A percentile compares a stretch with the other conserved stretches of the same genome.
Conservation (phyloP, 2,329 filamentous ascomycete genomes). For the Penicillium sp. region DNA sequence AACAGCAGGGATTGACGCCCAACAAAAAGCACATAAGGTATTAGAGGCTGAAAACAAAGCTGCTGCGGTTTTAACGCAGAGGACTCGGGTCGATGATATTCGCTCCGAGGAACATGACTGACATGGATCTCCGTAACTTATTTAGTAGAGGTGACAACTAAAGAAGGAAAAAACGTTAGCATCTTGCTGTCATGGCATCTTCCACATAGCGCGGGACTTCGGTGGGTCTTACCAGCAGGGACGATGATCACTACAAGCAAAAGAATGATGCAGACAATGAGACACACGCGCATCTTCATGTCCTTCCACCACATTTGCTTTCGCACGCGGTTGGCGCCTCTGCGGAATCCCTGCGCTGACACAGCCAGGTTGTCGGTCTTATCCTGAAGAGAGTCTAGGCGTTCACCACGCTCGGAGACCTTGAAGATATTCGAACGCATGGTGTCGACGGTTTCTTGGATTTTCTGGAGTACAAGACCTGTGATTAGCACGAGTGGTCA, state of each 20-base stretch:
- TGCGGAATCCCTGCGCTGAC: constrained; percentile 93
- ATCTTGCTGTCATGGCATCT: constrained; percentile 1
- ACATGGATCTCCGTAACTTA: constrained; percentile 37
- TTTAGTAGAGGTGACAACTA: constrained; percentile 52
- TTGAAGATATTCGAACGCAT: constrained; percentile 99
- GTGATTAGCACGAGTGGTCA: constrained; percentile 27
- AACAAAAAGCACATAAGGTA: constrained; percentile 42
- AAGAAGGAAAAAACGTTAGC: constrained; percentile 22
- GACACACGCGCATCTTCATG: constrained; percentile 99
- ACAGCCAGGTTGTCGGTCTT: constrained; percentile 92
- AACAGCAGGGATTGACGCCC: constrained; percentile 39
- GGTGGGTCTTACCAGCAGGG: constrained; percentile 72
- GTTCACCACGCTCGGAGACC: constrained; percentile 89
- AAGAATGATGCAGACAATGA: constrained; percentile 88
- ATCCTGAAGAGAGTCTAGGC: constrained; percentile 84
- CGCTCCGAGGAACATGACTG: constrained; percentile 34
- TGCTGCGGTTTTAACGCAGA: constrained; percentile 35
- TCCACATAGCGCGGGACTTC: not conserved
- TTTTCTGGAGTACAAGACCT: constrained; percentile 71
- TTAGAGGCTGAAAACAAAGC: constrained; percentile 43
- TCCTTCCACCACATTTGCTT: constrained; percentile 99
- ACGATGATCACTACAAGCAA: constrained; percentile 93
- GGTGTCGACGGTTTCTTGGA: constrained; percentile 90
- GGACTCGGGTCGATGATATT: constrained; percentile 41
- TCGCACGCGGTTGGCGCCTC: constrained; percentile 93